Evolutionary conservation across 1,284 basidiomycete species (phyloP), one percentile per base, ranked within the genome.

Genomic region (Ganoderma meredithae): DNA sequence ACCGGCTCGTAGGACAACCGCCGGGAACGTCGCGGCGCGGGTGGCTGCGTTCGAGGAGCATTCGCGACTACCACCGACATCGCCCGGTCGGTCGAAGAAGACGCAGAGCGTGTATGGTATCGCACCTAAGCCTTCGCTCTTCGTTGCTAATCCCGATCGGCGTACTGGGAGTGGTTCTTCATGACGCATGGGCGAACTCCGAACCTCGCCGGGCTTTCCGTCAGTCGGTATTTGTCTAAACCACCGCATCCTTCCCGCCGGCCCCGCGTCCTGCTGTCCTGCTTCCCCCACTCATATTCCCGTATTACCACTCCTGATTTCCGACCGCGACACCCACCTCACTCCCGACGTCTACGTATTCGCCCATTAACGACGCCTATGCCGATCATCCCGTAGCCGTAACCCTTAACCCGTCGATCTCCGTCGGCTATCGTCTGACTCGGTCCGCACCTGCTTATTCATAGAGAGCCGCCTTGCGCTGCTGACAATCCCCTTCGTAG

Each of bases 61-160:
- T 58, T 61, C 66, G 63, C 64, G 62, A 12, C 49, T 68, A 27
- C 63, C 67, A 8, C 43, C 69, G 3, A 62, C 70, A 9, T 69
- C 76, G 44, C 76, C 79, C 6, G 67, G 73, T 6, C 78, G 76
- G 33, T 74, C 77, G 44, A 82, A 81, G 69, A 80, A 81, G 60
- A 77, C 70, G 40, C 75, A 56, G 72, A 78, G 72, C 77, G 79
- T 66, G 64, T 90, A 89, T 76, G 87, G 88, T 17, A 81, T 90
- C 44, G 86, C 84, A 41, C 87, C 86, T 44, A 82, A 84, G 70
- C 80, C 84, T 15, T 85, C 84, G 69, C 80, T 90, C 22, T 90
- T 86, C 72, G 81, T 91, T 62, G 88, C 87, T 47, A 90, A 90
- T 78, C 88, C 89, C 25, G 88, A 90, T 73, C 79, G 80, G 25